Conservation (phyloP, 441 rosid species). For the Pelargonium citronellum region DNA sequence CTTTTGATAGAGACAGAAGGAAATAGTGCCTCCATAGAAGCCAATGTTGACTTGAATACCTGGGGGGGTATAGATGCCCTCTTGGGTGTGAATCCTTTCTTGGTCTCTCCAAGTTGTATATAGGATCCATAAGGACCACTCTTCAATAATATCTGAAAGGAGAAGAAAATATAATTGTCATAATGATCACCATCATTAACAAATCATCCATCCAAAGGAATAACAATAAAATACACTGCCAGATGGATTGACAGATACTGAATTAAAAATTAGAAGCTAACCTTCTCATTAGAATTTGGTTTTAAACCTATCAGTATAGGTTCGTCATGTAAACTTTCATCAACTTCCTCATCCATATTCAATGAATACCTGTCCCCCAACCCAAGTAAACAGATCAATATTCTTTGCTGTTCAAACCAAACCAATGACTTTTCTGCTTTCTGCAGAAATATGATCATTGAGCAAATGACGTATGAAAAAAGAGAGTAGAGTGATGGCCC, state of each 20-base stretch:
- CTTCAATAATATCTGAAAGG: constrained; percentile 5
- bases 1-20: not conserved
- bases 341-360: constrained; percentile 71
- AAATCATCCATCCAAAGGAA: not conserved
- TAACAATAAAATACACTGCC: not conserved
- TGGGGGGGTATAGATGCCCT: constrained; percentile 4
- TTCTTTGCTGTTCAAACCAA: not conserved
- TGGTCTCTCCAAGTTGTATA: constrained; percentile 10
- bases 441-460: not conserved
- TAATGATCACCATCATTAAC: not conserved
- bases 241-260: not conserved
- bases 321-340: constrained; percentile 62
- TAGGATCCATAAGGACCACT: constrained; percentile 7
- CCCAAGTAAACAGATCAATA: constrained; percentile 17
- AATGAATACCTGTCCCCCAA: constrained; percentile 66
- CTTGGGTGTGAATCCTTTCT: constrained; percentile 10
- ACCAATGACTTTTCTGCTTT: not conserved
- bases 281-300: constrained; percentile 88
- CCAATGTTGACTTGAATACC: constrained; percentile 4
- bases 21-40: not conserved
- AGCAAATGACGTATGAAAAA: not conserved
- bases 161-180: not conserved
- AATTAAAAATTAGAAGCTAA: constrained; percentile 28
- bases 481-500: not conserved
- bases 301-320: constrained; percentile 79